A percentile compares a stretch with the other conserved stretches of the same genome.
Conservation (phyloP, 805 yeast genomes). For the Saccharomycopsis lassenensis region DNA sequence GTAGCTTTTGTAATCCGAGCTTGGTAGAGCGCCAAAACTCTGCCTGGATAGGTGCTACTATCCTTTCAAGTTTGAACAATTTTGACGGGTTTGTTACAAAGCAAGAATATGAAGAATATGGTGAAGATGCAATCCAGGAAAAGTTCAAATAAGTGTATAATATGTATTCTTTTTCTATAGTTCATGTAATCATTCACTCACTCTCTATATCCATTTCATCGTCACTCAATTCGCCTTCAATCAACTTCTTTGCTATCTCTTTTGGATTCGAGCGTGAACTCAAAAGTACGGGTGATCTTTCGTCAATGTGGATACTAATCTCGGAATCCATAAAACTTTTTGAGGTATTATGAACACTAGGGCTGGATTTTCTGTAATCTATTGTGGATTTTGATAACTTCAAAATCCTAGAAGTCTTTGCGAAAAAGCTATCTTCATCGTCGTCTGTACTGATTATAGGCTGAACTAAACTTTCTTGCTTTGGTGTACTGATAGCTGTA, state of each 20-base stretch:
- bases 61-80: conserved; percentile 64
- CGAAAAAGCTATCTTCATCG: conserved; percentile 21
- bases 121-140: conserved; percentile 36
- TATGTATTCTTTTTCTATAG: background rate
- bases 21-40: conserved; percentile 54
- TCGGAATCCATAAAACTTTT: conserved; percentile 2
- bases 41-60: conserved; percentile 76
- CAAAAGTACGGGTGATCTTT: background rate
- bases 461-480: background rate
- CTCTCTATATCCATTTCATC: conserved; percentile 48
- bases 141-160: conserved; percentile 30
- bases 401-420: conserved; percentile 21
- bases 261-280: conserved; percentile 4
- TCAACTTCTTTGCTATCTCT: conserved; percentile 29
- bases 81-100: conserved; percentile 75
- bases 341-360: conserved; percentile 22
- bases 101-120: conserved; percentile 63
- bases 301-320: conserved; percentile 2
- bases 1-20: conserved; percentile 59
- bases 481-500: background rate
- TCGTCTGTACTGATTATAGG: conserved; percentile 12
- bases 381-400: conserved; percentile 23
- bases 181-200: conserved; percentile 26
- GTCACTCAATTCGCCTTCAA: conserved; percentile 37
- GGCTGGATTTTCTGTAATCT: conserved; percentile 19